Evolutionary conservation across 2,329 filamentous ascomycete species (phyloP), one percentile per base, ranked within the genome.

Genomic region (Aspergillus tanneri): DNA sequence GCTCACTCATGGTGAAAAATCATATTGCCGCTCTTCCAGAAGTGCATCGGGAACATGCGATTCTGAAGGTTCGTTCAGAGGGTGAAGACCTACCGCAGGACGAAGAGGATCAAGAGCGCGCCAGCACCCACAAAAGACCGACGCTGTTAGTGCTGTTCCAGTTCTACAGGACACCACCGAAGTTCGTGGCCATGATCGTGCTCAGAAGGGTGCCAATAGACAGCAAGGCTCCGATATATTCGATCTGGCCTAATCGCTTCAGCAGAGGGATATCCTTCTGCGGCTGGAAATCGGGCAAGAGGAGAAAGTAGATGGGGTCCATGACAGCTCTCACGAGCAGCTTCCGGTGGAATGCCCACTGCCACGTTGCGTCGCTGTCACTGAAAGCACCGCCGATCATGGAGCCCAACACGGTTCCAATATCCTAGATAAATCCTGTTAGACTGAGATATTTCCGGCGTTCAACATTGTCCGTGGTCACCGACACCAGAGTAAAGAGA

Each of bases 261-360:
- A 27, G 49, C 4, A 63, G 22, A 1, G 55, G 12, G 11, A 48
- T 55, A 5, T 56, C 52, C 9, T 59, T 37, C 63, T 57, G 37
- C 58, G 62, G 40, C 43, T 64, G 43, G 18, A 50, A 50, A 8
- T 49, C 52, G 38, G 62, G 70, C 0, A 81, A 66, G 5, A 73
- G 54, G 50, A 77, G 72, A 21, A 81, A 21, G 18, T 73, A 70
- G 19, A 73, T 66, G 0, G 77, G 72, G 2, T 70, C 61, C 19
- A 68, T 64, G 5, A 70, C 58, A 8, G 66, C 78, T 0, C 77
- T 69, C 37, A 77, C 62, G 16, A 70, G 60, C 0, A 82, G 66
- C 54, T 83, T 83, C 63, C 83, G 75, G 55, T 84, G 84, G 55
- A 79, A 78, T 0, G 68, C 71, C 66, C 63, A 70, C 32, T 61